These are phyloP conservation scores for Melastoma candidum DNA, from an alignment of 441 rosid species.

Conservation along the genomic window DNA sequence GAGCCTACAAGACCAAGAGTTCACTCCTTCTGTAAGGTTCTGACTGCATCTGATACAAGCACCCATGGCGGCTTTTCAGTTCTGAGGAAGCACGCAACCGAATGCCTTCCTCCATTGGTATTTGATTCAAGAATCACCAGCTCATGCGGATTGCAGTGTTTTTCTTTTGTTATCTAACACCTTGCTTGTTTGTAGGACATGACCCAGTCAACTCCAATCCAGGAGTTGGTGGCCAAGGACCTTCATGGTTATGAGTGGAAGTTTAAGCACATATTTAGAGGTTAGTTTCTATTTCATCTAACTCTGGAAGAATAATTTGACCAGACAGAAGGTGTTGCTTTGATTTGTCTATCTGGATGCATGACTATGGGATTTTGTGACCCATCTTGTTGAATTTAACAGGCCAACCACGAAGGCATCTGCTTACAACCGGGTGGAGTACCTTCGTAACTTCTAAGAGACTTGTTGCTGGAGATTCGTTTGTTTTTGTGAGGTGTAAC, in stretches of 20 bases:
- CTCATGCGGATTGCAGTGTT: neutral
- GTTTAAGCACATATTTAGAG: constrained; percentile 18
- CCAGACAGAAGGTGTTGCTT: neutral
- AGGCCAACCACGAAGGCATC: constrained; percentile 96
- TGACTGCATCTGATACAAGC: constrained; percentile 21
- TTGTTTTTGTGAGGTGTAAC: constrained; percentile 79
- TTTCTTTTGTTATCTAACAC: constrained; percentile 2
- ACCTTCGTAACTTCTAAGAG: constrained; percentile 85
- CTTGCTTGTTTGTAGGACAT: constrained; percentile 8
- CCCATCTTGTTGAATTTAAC: constrained; percentile 3
- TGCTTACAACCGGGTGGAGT: constrained; percentile 98
- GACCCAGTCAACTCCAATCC: constrained; percentile 15
- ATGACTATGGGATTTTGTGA: neutral
- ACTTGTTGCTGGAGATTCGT: constrained; percentile 85
- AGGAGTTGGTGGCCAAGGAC: constrained; percentile 18
- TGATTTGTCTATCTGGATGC: too few species aligned
- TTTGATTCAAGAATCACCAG: neutral
- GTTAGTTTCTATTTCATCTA: neutral
- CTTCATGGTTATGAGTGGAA: constrained; percentile 17
- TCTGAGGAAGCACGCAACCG: constrained; percentile 17
- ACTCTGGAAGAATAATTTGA: neutral
- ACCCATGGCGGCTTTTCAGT: constrained; percentile 19
- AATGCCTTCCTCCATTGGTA: constrained; percentile 20
- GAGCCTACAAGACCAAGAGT: constrained; percentile 37
- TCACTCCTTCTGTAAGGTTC: constrained; percentile 18